These are phyloP conservation scores for Colletotrichum agaves DNA, from an alignment of 2,329 filamentous ascomycete genomes.

Conservation along the genomic window DNA sequence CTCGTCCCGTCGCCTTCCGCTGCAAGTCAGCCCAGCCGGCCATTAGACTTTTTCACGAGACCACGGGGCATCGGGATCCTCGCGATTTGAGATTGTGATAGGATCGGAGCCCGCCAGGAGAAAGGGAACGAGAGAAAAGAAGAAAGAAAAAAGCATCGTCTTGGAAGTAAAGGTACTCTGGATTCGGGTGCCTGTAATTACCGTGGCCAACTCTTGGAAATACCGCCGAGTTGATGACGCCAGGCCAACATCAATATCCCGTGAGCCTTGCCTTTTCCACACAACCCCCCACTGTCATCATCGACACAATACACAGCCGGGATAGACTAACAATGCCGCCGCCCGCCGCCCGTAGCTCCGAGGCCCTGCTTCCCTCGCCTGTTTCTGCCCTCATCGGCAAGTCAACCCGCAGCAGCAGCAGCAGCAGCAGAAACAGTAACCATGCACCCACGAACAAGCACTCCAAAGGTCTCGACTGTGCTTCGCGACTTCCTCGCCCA, in stretches of 20 bases:
- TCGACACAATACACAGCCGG: not conserved
- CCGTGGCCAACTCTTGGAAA: not conserved
- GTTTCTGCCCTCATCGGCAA: not conserved
- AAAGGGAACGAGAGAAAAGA: not conserved
- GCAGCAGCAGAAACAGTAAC: conserved; percentile 6
- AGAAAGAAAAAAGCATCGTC: not conserved
- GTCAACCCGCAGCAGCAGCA: not conserved
- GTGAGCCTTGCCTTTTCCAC: conserved; percentile 22
- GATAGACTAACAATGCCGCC: conserved; percentile 12
- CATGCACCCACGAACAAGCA: conserved; percentile 37
- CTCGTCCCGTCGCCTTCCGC: conserved; percentile 1
- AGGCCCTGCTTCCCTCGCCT: not conserved
- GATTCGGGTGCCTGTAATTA: not conserved
- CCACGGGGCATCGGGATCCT: not conserved
- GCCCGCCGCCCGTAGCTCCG: not conserved
- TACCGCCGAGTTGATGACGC: conserved; percentile 22
- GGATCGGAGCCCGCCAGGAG: not conserved
- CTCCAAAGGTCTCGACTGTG: conserved; percentile 30
- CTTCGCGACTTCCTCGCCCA: conserved; percentile 34
- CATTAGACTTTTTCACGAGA: not conserved
- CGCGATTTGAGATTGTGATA: conserved; percentile 5
- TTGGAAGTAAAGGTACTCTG: not conserved
- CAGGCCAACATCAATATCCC: conserved; percentile 4
- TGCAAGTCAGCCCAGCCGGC: conserved; percentile 4
- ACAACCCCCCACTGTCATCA: not conserved